These are phyloP conservation scores for Chalciporus chontae DNA, from an alignment of 768 basidiomycete genomes.

Conservation along the genomic window DNA sequence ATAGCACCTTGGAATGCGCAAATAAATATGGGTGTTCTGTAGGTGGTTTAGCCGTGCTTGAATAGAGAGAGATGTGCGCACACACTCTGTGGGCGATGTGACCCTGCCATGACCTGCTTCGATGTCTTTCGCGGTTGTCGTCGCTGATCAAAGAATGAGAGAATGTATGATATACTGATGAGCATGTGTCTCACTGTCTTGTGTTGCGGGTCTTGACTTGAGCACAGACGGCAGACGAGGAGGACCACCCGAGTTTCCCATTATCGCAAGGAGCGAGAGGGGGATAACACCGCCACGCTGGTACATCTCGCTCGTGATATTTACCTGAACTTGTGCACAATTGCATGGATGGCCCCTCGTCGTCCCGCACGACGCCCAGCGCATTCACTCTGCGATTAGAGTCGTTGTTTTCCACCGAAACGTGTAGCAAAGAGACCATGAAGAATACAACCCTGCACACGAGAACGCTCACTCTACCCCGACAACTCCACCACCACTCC, in stretches of 20 bases:
- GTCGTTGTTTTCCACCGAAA: background rate
- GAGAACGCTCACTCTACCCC: conserved; percentile 14
- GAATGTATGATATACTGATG: background rate
- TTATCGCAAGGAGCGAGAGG: background rate
- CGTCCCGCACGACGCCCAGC: conserved; percentile 9
- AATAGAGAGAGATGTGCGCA: conserved; percentile 6
- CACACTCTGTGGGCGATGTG: conserved; percentile 65
- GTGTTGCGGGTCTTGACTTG: conserved; percentile 30
- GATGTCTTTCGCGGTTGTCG: conserved; percentile 54
- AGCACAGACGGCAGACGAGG: conserved; percentile 32
- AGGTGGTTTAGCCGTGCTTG: conserved; percentile 4
- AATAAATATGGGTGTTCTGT: conserved; percentile 78
- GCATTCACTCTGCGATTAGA: conserved; percentile 2
- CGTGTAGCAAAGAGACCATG: background rate
- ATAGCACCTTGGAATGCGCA: conserved; percentile 57
- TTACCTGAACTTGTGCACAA: background rate
- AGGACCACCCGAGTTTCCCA: background rate
- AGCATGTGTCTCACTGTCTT: conserved; percentile 24
- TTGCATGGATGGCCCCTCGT: conserved; percentile 13
- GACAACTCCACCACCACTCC: conserved; percentile 11
- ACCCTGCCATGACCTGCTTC: conserved; percentile 52
- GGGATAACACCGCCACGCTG: conserved; percentile 14
- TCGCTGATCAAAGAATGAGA: conserved; percentile 31
- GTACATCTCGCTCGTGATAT: conserved; percentile 3
- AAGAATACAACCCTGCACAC: conserved; percentile 1